These are phyloP conservation scores for Eimeria zaria DNA, from an alignment of 169 alveolate genomes.

Conservation along the genomic window DNA sequence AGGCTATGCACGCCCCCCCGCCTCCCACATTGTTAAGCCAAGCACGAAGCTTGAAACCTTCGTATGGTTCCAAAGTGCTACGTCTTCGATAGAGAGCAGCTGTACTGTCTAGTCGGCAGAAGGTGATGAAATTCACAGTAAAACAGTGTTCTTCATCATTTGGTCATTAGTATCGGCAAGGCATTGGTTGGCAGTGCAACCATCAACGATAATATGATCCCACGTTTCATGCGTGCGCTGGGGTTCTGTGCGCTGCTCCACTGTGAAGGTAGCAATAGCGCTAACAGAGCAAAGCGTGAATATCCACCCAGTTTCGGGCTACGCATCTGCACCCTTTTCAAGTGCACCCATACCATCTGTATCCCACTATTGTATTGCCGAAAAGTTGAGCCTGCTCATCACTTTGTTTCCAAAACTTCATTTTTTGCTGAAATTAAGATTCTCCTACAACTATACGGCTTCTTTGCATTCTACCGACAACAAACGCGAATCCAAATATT, in stretches of 20 bases:
- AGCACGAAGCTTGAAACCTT: too few species aligned
- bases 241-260: background rate
- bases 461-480: too few species aligned
- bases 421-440: too few species aligned
- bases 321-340: background rate
- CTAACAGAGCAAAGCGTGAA: background rate
- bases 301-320: background rate
- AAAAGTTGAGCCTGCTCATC: too few species aligned
- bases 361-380: background rate
- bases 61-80: too few species aligned
- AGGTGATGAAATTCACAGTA: too few species aligned
- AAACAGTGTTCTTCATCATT: too few species aligned
- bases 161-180: too few species aligned
- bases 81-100: background rate
- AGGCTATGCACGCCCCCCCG: background rate
- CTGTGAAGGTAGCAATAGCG: background rate
- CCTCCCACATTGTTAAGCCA: background rate
- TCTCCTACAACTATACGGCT: too few species aligned
- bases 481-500: too few species aligned
- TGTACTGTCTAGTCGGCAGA: background rate
- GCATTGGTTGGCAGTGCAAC: too few species aligned
- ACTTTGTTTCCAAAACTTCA: too few species aligned
- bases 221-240: background rate
- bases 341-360: background rate
- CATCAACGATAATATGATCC: background rate